Percentiles rank a stretch among this genome's conserved stretches.
Evolutionary conservation across 352 stramenopile species (phyloP).

Genomic region (Hyaloperonospora arabidopsidis): DNA sequence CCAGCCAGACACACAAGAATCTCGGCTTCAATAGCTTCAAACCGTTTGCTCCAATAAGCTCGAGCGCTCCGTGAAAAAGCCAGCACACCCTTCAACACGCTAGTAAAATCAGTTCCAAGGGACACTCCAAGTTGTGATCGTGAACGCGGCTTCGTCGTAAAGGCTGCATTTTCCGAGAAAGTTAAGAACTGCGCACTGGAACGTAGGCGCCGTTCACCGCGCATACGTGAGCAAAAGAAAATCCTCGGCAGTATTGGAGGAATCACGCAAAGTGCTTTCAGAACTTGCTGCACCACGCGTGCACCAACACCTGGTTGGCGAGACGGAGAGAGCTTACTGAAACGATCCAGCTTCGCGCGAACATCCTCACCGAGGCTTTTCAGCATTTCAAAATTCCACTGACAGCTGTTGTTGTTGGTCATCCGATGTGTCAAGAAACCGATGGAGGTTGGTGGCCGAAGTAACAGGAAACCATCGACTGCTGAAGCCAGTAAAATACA

Average conservation of each 20-base stretch:
- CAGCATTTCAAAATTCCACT: conserved; percentile 15
- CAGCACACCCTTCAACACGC: conserved; percentile 35
- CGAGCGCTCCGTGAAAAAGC: conserved; percentile 12
- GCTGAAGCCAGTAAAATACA: conserved; percentile 27
- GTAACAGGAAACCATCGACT: conserved; percentile 32
- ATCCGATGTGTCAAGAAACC: conserved; percentile 8
- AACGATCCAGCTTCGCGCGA: conserved; percentile 19
- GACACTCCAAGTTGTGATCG: conserved; percentile 45
- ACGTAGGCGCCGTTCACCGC: conserved; percentile 15
- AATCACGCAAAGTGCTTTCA: conserved; percentile 25
- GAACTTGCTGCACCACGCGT: conserved; percentile 32
- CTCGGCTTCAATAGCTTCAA: conserved; percentile 22
- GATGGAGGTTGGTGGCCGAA: conserved; percentile 18
- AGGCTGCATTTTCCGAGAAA: conserved; percentile 32
- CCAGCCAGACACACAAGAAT: conserved; percentile 25
- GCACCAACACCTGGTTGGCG: conserved; percentile 21
- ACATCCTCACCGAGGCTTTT: conserved; percentile 13
- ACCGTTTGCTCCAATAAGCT: conserved; percentile 16
- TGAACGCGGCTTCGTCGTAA: conserved; percentile 38
- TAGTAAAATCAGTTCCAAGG: conserved; percentile 44
- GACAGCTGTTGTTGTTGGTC: conserved; percentile 2
- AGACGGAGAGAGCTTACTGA: conserved; percentile 19
- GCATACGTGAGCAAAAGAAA: conserved; percentile 39
- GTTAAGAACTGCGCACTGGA: conserved; percentile 45
- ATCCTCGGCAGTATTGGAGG: conserved; percentile 25